phyloP scores from a whole-genome alignment of 78 protist species.

The Emiliania huxleyi region DNA sequence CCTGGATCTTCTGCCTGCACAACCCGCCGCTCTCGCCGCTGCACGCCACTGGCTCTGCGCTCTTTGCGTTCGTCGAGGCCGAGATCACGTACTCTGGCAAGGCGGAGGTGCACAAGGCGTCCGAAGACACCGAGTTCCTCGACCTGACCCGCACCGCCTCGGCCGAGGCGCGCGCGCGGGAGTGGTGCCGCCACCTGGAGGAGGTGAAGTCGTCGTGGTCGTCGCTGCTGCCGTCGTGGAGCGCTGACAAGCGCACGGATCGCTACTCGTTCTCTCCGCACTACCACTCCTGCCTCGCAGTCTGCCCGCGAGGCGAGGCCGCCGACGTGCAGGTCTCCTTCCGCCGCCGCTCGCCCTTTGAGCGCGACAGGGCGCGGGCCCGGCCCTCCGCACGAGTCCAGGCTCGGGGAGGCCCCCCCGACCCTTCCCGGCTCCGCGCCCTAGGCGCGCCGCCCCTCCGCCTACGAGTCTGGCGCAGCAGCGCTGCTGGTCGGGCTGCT shows the following conservation, averaged over 20 bases:
- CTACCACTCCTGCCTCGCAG: not conserved
- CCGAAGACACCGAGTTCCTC: not conserved
- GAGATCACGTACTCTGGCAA: not conserved
- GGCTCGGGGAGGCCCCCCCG: no score
- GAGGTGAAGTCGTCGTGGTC: not conserved
- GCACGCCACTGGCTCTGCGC: not conserved
- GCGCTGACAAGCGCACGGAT: not conserved
- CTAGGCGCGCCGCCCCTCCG: no score
- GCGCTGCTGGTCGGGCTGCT: not conserved
- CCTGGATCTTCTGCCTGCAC: not conserved
- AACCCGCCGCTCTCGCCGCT: not conserved
- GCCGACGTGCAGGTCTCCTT: not conserved
- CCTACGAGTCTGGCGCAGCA: not conserved
- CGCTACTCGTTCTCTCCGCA: not conserved
- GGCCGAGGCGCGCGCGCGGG: not conserved
- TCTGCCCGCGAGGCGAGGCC: not conserved
- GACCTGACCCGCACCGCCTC: not conserved
- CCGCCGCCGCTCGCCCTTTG: not conserved
- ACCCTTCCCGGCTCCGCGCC: no score
- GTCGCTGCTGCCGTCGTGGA: not conserved
- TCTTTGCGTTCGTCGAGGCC: not conserved
- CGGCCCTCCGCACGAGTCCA: no score
- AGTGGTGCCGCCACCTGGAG: not conserved
- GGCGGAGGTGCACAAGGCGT: not conserved
- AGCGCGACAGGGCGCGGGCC: not conserved